A percentile compares a stretch with the other conserved stretches of the same genome.
Conservation (phyloP, 495 filamentous ascomycete species). For the Penicilliopsis zonata region DNA sequence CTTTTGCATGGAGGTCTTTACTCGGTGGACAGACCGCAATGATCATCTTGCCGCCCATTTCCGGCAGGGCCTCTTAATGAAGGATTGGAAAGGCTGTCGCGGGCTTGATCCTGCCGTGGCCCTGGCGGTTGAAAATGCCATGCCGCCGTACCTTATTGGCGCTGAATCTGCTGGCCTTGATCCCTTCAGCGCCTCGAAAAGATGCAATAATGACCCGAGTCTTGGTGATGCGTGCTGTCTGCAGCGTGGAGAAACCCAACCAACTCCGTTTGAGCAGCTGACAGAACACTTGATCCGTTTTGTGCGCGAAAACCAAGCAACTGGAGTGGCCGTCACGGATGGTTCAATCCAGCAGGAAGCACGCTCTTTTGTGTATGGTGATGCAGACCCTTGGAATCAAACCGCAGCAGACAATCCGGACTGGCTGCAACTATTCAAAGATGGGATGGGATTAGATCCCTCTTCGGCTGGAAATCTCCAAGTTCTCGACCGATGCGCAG, state of each 20-base stretch:
- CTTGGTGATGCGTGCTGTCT: background rate
- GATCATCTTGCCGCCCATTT: slow-evolving; percentile 55
- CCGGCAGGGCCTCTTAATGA: slow-evolving; percentile 47
- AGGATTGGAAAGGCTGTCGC: slow-evolving; percentile 56
- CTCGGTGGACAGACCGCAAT: slow-evolving; percentile 44
- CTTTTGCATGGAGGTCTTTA: slow-evolving; percentile 48
- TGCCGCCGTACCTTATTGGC: slow-evolving; percentile 38
- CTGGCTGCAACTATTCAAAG: slow-evolving; percentile 48
- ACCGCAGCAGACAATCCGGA: slow-evolving; percentile 44
- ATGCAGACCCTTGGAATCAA: slow-evolving; percentile 51
- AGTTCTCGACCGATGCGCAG: background rate
- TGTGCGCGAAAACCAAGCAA: slow-evolving; percentile 20
- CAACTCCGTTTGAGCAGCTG: slow-evolving; percentile 3
- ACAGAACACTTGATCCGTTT: slow-evolving; percentile 26
- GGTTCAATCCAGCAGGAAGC: slow-evolving; percentile 41
- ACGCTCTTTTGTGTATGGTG: slow-evolving; percentile 45
- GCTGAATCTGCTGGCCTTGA: slow-evolving; percentile 6
- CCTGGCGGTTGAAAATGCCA: slow-evolving; percentile 50
- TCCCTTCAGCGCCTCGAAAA: slow-evolving; percentile 12
- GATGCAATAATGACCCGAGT: too few species aligned
- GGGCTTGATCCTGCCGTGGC: slow-evolving; percentile 51
- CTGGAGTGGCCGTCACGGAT: slow-evolving; percentile 35
- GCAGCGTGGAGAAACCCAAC: background rate
- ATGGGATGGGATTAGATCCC: slow-evolving; percentile 8
- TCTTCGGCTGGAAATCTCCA: background rate